Conservation (phyloP, 441 rosid species). For the Erodium trifolium region DNA sequence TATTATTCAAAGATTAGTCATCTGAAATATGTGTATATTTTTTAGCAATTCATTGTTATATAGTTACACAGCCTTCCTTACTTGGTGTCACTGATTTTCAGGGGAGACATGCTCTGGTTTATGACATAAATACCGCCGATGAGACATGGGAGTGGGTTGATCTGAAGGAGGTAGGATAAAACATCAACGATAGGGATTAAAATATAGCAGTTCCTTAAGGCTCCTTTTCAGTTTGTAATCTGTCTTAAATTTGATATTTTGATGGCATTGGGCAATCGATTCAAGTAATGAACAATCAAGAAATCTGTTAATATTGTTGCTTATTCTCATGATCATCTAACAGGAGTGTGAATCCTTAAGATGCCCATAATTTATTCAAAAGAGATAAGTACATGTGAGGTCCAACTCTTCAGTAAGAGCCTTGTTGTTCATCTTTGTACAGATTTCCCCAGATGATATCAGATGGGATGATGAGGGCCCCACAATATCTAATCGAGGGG, state of each 20-base stretch:
- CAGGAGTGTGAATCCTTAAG: too few species aligned
- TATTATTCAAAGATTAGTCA: background rate
- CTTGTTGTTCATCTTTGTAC: slow-evolving; percentile 1
- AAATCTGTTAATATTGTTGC: background rate
- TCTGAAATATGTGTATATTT: background rate
- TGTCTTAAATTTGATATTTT: background rate
- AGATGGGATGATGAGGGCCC: slow-evolving; percentile 87
- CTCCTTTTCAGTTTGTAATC: background rate
- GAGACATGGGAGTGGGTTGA: slow-evolving; percentile 99
- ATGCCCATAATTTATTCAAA: too few species aligned
- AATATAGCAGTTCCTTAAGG: background rate
- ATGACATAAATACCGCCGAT: slow-evolving; percentile 64
- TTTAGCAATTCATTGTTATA: background rate
- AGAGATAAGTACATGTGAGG: too few species aligned
- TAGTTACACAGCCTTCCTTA: background rate
- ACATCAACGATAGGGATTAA: background rate
- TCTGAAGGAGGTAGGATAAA: slow-evolving; percentile 81
- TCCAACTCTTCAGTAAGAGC: too few species aligned
- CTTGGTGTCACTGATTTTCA: slow-evolving; percentile 15
- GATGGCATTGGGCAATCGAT: background rate
- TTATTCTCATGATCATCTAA: background rate
- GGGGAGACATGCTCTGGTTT: slow-evolving; percentile 96
- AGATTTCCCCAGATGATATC: slow-evolving; percentile 86
- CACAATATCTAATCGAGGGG: slow-evolving; percentile 59
- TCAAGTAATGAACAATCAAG: background rate